Percentiles rank a stretch among this genome's conserved stretches.
phyloP scores from a whole-genome alignment of 768 basidiomycete genomes.

The Calocera cornea region DNA sequence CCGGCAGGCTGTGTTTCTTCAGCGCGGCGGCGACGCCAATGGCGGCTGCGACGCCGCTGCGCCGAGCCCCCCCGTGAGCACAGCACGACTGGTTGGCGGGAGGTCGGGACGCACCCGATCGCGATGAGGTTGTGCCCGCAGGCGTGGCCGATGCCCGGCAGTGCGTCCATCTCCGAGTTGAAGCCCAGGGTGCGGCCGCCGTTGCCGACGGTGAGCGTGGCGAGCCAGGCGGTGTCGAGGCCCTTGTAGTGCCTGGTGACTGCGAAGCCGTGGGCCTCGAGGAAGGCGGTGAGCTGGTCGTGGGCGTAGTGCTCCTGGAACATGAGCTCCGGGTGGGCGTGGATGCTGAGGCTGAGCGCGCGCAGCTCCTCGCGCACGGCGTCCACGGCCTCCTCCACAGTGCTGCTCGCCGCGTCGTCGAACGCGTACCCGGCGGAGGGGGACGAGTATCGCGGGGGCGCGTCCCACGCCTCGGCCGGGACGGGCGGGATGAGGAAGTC shows the following conservation, averaged over 20 bases:
- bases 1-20: constrained; percentile 46
- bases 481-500: no score
- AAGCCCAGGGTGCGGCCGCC: constrained; percentile 62
- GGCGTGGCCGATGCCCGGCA: constrained; percentile 28
- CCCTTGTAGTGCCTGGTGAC: constrained; percentile 44
- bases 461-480: no score
- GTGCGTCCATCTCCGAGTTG: constrained; percentile 70
- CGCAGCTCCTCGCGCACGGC: no score
- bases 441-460: no score
- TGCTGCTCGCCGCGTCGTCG: no score
- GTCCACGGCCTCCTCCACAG: no score
- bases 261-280: constrained; percentile 50
- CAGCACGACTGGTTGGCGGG: background rate
- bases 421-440: no score
- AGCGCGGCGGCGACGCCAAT: constrained; percentile 51
- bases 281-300: constrained; percentile 51
- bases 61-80: background rate
- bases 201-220: constrained; percentile 46
- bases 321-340: no score
- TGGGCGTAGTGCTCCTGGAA: constrained; percentile 68
- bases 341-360: no score
- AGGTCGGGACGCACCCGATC: constrained; percentile 31
- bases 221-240: constrained; percentile 66
- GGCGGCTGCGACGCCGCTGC: constrained; percentile 51
- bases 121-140: constrained; percentile 80